Evolutionary conservation across 805 yeast genomes (phyloP), one percentile per base, ranked within the genome.

Genomic region (Cyberlindnera maritima): DNA sequence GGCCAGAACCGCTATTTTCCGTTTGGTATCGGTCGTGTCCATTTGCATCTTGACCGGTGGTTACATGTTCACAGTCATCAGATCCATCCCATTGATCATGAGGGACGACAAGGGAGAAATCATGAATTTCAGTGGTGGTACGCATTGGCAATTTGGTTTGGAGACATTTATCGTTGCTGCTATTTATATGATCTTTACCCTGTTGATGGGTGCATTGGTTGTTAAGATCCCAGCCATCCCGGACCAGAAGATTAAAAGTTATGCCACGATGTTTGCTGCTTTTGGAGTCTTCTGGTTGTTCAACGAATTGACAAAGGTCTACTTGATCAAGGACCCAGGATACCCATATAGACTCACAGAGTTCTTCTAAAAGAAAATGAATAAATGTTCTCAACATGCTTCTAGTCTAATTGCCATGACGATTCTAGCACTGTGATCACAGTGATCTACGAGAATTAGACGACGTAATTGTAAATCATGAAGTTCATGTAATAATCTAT

Each of bases 91-190:
- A 3, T 79, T 87, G 41, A 52, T 86, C 17, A 81, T 83, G 1
- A 70, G 68, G 45, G 68, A 75, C 56, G 78, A 73, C 2, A 58
- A 77, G 3, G 79, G 77, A 12, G 65, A 68, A n/a, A 60, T 82
- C 3, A 75, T 81, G 64, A 74, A 69, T 55, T 74, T 83, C 46
- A 76, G 85, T 48, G 88, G 88, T 13, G 89, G 88, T 3, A 63
- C 67, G 3, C 77, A 75, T 46, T 81, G 80, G 70, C 92, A 85
- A 64, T 80, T 85, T 63, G 92, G 94, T 0, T 65, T 77, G 4
- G 95, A 87, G 59, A 72, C 81, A 3, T 58, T 80, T 4, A 61
- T 83, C 2, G 75, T 84, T 8, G 74, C 78, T 3, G 61, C 57
- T 2, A 68, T 77, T 52, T 87, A 86, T 56, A 52, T 74, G 6